Evolutionary conservation across 2,329 filamentous ascomycete species (phyloP).

Genomic region (Aspergillus udagawae): DNA sequence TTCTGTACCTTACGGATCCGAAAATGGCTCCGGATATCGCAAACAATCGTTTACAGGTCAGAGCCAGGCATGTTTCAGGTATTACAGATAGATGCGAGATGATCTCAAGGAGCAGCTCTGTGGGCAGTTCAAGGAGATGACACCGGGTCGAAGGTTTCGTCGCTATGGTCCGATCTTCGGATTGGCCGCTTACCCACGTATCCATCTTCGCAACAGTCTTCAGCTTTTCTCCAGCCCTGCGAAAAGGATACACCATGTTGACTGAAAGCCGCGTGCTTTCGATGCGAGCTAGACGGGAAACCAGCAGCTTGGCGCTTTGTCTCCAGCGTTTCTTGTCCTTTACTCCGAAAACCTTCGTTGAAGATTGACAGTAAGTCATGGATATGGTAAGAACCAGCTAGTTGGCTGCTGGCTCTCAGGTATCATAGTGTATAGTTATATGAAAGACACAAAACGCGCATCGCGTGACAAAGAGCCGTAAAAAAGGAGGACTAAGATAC

Average conservation of each 20-base stretch:
- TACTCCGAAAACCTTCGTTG: constrained; percentile 8
- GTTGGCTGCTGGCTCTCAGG: constrained; percentile 11
- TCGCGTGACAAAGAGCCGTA: constrained; percentile 24
- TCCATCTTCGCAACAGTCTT: constrained; percentile 27
- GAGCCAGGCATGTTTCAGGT: constrained; percentile 34
- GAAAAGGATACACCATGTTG: constrained; percentile 27
- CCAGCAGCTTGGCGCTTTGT: constrained; percentile 1
- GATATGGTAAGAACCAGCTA: constrained; percentile 10
- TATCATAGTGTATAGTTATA: constrained; percentile 24
- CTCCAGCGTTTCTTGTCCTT: constrained; percentile 7
- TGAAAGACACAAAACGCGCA: constrained; percentile 10
- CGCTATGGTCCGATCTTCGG: constrained; percentile 10
- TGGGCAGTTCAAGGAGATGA: constrained; percentile 35
- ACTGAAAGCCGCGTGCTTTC: constrained; percentile 11
- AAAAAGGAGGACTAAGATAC: constrained; percentile 5
- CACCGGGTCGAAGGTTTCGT: constrained; percentile 20
- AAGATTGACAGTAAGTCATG: constrained; percentile 11
- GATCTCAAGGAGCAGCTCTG: constrained; percentile 36
- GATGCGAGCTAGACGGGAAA: constrained; percentile 12
- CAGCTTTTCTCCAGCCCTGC: constrained; percentile 27
- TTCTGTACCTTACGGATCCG: not conserved
- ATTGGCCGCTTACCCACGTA: constrained; percentile 20
- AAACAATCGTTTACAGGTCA: constrained; percentile 36
- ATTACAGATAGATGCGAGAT: constrained; percentile 31
- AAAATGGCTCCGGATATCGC: constrained; percentile 29